Evolutionary conservation across 352 stramenopile species (phyloP).

Genomic region (Phytophthora colocasiae): DNA sequence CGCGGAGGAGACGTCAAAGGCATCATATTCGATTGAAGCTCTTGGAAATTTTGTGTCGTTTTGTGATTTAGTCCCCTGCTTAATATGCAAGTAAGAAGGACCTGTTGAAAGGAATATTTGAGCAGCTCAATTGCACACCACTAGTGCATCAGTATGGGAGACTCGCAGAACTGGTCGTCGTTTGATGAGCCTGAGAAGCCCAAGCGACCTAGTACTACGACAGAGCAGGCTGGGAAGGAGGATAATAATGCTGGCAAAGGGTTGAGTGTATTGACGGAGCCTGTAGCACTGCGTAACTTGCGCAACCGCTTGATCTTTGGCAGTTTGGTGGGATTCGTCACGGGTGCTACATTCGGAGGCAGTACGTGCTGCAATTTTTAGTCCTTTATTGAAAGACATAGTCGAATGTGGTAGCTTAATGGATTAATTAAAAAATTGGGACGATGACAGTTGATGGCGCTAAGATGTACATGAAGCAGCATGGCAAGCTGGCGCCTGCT

Average conservation of each 20-base stretch:
- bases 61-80: constrained; percentile 10
- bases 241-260: constrained; percentile 1
- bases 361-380: constrained; percentile 47
- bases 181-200: constrained; percentile 64
- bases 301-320: constrained; percentile 83
- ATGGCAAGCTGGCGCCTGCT: constrained; percentile 54
- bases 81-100: neutral
- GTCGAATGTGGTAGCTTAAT: neutral
- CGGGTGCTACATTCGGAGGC: constrained; percentile 74
- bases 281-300: constrained; percentile 54
- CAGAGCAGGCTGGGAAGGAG: constrained; percentile 12
- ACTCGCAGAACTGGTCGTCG: constrained; percentile 85
- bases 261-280: constrained; percentile 29
- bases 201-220: constrained; percentile 23
- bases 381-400: no score
- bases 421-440: constrained; percentile 3
- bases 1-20: constrained; percentile 26
- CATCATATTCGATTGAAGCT: constrained; percentile 18
- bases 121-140: constrained; percentile 9
- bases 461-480: constrained; percentile 67
- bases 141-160: constrained; percentile 50
- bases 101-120: neutral
- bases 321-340: constrained; percentile 81
- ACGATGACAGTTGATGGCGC: constrained; percentile 61
- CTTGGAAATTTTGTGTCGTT: constrained; percentile 3